These are phyloP conservation scores for Dipodascus geniculatus DNA, from an alignment of 805 yeast genomes.

Conservation along the genomic window DNA sequence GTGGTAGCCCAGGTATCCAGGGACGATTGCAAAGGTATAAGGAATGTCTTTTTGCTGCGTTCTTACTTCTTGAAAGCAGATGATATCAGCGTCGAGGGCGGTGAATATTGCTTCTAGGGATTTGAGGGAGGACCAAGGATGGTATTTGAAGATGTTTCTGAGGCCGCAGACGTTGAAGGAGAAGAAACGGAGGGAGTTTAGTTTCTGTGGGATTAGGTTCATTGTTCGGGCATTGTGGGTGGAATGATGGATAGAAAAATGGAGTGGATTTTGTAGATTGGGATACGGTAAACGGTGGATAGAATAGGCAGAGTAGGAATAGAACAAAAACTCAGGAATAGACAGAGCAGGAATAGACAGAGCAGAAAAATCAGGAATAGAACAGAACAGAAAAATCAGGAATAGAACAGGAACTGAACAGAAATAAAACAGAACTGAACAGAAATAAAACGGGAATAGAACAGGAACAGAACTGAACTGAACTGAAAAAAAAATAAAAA, in stretches of 20 bases:
- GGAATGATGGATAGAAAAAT: too few species aligned
- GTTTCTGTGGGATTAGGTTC: not conserved
- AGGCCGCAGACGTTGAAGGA: conserved; percentile 81
- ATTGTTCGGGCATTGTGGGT: not conserved
- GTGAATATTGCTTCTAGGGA: conserved; percentile 34
- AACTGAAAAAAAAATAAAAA: not conserved
- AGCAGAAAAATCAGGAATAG: too few species aligned
- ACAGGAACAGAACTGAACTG: not conserved
- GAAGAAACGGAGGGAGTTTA: conserved; percentile 32
- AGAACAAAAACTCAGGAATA: too few species aligned
- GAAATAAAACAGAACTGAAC: too few species aligned
- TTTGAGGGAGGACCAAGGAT: conserved; percentile 62
- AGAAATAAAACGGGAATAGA: too few species aligned
- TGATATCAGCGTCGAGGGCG: conserved; percentile 54
- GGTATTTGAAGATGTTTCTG: conserved; percentile 66
- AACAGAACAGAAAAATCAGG: too few species aligned
- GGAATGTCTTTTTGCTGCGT: conserved; percentile 40
- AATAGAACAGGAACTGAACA: too few species aligned
- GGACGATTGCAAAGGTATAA: conserved; percentile 37
- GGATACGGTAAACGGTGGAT: too few species aligned
- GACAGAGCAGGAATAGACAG: too few species aligned
- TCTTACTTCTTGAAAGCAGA: conserved; percentile 84
- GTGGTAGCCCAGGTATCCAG: conserved; percentile 52
- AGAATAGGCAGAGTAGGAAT: too few species aligned
- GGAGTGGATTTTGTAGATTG: too few species aligned